Conservation (phyloP, 2,329 filamentous ascomycete species). For the Paracorniculantispora psalliotae region DNA sequence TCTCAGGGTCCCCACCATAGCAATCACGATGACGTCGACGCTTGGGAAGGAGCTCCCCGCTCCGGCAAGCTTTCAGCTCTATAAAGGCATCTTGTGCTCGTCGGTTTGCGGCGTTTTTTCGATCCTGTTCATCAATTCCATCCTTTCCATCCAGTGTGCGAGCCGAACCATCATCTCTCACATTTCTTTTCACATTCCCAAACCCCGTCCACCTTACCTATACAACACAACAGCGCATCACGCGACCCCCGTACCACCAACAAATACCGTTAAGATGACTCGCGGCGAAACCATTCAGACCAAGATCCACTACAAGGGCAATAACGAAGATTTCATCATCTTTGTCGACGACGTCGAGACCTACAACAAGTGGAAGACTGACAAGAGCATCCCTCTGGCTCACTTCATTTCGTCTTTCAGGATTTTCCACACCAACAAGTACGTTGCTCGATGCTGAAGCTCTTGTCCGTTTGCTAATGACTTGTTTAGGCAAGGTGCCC, state of each 20-base stretch:
- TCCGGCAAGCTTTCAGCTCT: slow-evolving; percentile 9
- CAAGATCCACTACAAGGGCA: slow-evolving; percentile 85
- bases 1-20: slow-evolving; percentile 10
- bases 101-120: neutral
- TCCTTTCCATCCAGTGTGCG: slow-evolving; percentile 4
- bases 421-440: slow-evolving; percentile 88
- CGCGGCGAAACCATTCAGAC: slow-evolving; percentile 64
- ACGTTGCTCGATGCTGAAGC: too few relatives aligned
- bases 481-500: slow-evolving; percentile 67
- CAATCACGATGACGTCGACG: slow-evolving; percentile 14
- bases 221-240: slow-evolving; percentile 18
- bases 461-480: slow-evolving; percentile 19
- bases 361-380: slow-evolving; percentile 76
- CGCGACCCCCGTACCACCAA: slow-evolving; percentile 14
- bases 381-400: slow-evolving; percentile 72
- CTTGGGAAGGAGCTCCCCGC: slow-evolving; percentile 12
- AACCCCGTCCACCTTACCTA: slow-evolving; percentile 13
- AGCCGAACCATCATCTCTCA: neutral
- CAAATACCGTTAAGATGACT: slow-evolving; percentile 49
- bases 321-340: slow-evolving; percentile 53
- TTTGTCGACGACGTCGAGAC: slow-evolving; percentile 56
- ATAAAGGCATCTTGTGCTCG: slow-evolving; percentile 7
- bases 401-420: slow-evolving; percentile 86
- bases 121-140: slow-evolving; percentile 6
- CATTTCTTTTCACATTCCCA: neutral